Conservation (phyloP, 331 rosid species). For the Arachis monticola region DNA sequence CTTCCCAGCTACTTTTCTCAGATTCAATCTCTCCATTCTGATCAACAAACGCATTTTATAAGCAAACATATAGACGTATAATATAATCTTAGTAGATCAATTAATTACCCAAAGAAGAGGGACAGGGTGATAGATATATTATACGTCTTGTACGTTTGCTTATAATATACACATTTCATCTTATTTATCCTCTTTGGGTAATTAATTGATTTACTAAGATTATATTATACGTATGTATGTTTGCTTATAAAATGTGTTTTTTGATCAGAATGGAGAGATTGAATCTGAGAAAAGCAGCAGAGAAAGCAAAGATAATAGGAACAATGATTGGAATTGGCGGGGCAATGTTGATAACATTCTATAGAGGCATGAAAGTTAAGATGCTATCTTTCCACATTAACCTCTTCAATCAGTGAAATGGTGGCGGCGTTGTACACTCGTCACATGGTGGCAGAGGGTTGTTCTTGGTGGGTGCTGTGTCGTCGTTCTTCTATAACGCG, state of each 20-base stretch:
- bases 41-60: too few relatives aligned
- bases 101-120: too few relatives aligned
- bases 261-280: constrained; percentile 61
- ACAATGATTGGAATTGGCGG: constrained; percentile 47
- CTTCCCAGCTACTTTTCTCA: constrained; percentile 41
- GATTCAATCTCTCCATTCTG: constrained; percentile 67
- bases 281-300: constrained; percentile 38
- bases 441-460: not conserved
- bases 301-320: constrained; percentile 47
- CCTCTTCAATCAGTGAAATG: constrained; percentile 20
- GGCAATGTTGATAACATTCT: constrained; percentile 46
- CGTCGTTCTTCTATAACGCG: not conserved
- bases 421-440: too few relatives aligned
- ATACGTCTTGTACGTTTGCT: too few relatives aligned
- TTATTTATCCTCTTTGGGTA: too few relatives aligned
- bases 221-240: too few relatives aligned
- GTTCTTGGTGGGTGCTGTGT: constrained; percentile 27
- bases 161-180: too few relatives aligned
- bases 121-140: too few relatives aligned
- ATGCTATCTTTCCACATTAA: constrained; percentile 28
- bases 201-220: too few relatives aligned
- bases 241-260: too few relatives aligned
- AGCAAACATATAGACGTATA: too few relatives aligned
- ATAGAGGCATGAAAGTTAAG: constrained; percentile 34
- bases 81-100: too few relatives aligned